A percentile compares a stretch with the other conserved stretches of the same genome.
These are phyloP conservation scores for Ziziphus jujuba DNA, from an alignment of 306 rosid species.

Conservation along the genomic window DNA sequence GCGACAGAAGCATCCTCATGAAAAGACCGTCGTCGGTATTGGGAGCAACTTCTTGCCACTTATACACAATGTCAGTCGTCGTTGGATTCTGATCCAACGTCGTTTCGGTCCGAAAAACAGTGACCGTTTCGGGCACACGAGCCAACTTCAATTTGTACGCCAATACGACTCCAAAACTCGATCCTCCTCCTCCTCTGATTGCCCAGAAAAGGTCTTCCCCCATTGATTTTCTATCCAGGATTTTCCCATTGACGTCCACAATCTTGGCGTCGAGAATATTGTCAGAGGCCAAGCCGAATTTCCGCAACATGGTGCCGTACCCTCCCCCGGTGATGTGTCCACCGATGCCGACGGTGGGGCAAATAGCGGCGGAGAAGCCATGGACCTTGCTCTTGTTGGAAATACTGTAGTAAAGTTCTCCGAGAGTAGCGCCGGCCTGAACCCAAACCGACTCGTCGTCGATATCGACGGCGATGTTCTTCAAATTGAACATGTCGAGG, in stretches of 20 bases:
- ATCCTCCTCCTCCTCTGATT: conserved; percentile 75
- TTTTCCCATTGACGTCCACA: conserved; percentile 57
- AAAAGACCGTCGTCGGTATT: conserved; percentile 47
- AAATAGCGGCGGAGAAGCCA: conserved; percentile 69
- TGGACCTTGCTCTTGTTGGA: conserved; percentile 60
- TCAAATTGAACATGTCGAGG: conserved; percentile 71
- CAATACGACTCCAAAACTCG: conserved; percentile 67
- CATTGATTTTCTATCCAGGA: conserved; percentile 56
- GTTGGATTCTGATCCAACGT: conserved; percentile 38
- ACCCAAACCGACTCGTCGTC: conserved; percentile 48
- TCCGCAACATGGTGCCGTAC: conserved; percentile 70
- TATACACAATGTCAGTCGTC: conserved; percentile 54
- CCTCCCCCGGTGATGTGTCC: conserved; percentile 88
- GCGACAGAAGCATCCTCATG: conserved; percentile 54
- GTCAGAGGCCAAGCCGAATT: conserved; percentile 64
- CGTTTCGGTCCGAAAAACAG: conserved; percentile 42
- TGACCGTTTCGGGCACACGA: conserved; percentile 54
- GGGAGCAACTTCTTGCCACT: conserved; percentile 71
- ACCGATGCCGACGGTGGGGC: conserved; percentile 77
- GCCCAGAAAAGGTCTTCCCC: conserved; percentile 92
- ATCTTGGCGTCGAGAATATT: conserved; percentile 63
- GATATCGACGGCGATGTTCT: conserved; percentile 45
- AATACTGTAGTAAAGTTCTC: conserved; percentile 65
- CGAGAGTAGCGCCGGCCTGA: conserved; percentile 68
- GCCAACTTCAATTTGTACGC: conserved; percentile 57